Evolutionary conservation across 805 yeast species (phyloP), one percentile per base, ranked within the genome.

Genomic region (Candida verbasci): DNA sequence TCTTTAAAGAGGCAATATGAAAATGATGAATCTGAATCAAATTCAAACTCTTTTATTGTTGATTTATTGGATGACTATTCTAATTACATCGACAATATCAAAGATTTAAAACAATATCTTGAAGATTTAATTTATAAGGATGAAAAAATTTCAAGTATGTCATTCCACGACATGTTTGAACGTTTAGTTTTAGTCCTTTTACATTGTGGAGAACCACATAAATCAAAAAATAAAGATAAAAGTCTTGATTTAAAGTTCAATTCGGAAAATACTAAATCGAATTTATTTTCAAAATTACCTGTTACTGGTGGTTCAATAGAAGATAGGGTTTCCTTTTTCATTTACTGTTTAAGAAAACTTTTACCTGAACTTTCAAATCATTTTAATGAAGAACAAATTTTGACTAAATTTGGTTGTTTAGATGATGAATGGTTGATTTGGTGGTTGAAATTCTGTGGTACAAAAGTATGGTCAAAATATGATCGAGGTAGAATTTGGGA

Each of bases 401-500:
- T 84, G 31, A 78, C 78, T 45, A 72, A 76, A 27, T 68, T 67
- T 38, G 72, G 73, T 3, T 49, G 56, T 48, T 69, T 76, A 41
- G 87, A 83, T 44, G 93, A 86, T 47, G 88, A 82, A 52, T 89
- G 97, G 97, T 66, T 88, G 17, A 72, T 86, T 26, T 89, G 96
- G 95, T 89, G 97, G 97, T 67, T 89, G 44, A 86, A 87, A 53
- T 89, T 85, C 72, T 76, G 86, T 52, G 96, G 96, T 15, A 76
- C 93, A 10, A 85, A 85, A 58, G 87, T 82, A 6, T 78, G 94
- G 75, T 81, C 88, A 29, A 73, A 83, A 43, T 71, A 70, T 40
- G 96, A 87, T 57, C 62, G 96, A 35, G 96, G 93, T 9, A 70
- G 96, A 42, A 69, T 87, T 6, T 89, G 97, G 97, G 97, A 89